Base-by-base conservation (phyloP, 345 rosid species). In the Eucalyptus regnans region DNA sequence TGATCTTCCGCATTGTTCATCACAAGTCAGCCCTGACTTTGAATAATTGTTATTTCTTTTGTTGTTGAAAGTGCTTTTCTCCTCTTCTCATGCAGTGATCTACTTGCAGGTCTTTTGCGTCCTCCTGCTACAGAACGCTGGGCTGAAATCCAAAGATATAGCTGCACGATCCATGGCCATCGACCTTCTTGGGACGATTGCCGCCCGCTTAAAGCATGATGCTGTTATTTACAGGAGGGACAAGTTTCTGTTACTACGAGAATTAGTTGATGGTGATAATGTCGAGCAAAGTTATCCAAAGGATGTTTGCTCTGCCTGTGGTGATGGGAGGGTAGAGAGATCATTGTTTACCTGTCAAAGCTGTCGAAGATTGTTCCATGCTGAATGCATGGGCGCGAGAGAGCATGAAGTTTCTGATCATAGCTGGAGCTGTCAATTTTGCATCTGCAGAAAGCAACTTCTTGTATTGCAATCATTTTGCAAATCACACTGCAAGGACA, bases 131-230 rank as follows among this genome's bases (percentile, higher is more conserved):
- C 98, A 98, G 91, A 98, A 98, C 92, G 99, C 99, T 71, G 99
- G 99, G 89, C 93, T 95, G 88, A 97, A 98, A 93, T 98, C 99
- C 81, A 98, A 97, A 93, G 99, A 98, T 86, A 89, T 93, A 37
- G 92, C 99, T 88, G 99, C 96, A 23, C 96, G 99, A 64, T 93
- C 95, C 84, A 93, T 97, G 99, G 98, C 99, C 93, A 98, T 98
- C 90, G 99, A 98, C 88, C 92, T 98, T 91, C 95, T 98, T 79
- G 99, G 99, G 89, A 94, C 96, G 58, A 94, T 98, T 91, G 99
- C 99, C 86, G 93, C 98, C 64, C 95, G 99, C 90, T 92, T 98
- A 91, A 98, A 98, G 91, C 96, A 94, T 58, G 99, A 97, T 93
- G 94, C 96, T 91, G 94, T 94, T 87, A 91, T 95, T 88, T 91